Percentiles rank a stretch among this genome's conserved stretches.
Evolutionary conservation across 306 rosid genomes (phyloP).

Genomic region (Castanea crenata): DNA sequence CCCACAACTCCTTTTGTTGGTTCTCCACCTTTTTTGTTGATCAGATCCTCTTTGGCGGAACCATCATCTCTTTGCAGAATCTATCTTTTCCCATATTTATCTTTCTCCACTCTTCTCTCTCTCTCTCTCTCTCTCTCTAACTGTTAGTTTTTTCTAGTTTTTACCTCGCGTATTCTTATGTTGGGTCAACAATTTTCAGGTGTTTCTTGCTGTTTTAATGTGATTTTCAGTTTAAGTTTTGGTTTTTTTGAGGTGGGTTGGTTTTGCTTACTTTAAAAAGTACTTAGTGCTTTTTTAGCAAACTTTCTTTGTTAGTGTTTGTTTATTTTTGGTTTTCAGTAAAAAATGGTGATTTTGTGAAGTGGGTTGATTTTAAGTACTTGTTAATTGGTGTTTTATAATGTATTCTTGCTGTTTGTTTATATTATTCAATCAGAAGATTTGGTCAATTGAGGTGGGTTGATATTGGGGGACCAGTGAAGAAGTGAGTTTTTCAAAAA

Average conservation of each 20-base stretch:
- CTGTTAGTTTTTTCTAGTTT: not conserved
- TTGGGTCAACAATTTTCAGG: not conserved
- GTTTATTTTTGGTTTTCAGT: not conserved
- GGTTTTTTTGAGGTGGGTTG: not conserved
- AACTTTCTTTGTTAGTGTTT: not conserved
- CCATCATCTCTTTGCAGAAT: slow-evolving; percentile 30
- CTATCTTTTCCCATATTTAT: slow-evolving; percentile 20
- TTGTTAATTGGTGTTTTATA: slow-evolving; percentile 11
- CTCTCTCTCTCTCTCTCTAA: not conserved
- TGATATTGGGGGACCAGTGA: slow-evolving; percentile 14
- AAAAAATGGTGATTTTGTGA: slow-evolving; percentile 15
- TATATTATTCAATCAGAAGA: slow-evolving; percentile 19
- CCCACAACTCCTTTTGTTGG: slow-evolving; percentile 13
- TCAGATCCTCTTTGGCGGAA: slow-evolving; percentile 23
- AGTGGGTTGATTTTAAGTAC: slow-evolving; percentile 23
- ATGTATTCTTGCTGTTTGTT: slow-evolving; percentile 3
- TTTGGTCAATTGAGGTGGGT: slow-evolving; percentile 38
- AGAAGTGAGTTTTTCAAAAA: slow-evolving; percentile 4
- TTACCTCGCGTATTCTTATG: not conserved
- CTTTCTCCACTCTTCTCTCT: slow-evolving; percentile 7
- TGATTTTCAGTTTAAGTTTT: not conserved
- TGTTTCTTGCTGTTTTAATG: not conserved
- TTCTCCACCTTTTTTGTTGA: slow-evolving; percentile 12
- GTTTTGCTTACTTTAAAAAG: not conserved
- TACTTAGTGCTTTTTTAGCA: not conserved